Conservation (phyloP, 2,329 filamentous ascomycete species). For the Cercospora sp. region DNA sequence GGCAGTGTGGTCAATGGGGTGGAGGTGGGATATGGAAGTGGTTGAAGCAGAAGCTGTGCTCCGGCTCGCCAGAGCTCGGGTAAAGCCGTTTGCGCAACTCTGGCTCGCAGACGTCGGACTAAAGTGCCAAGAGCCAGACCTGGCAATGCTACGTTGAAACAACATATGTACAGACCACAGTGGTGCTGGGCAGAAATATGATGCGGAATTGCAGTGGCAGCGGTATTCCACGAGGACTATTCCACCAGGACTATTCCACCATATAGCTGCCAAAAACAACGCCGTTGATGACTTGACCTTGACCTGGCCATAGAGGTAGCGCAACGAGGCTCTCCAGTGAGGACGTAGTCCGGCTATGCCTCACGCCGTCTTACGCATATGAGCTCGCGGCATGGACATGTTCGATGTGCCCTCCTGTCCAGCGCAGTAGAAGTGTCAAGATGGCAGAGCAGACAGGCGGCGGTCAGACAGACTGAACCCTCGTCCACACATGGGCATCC, state of each 20-base stretch:
- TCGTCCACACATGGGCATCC: background rate
- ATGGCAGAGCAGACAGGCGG: background rate
- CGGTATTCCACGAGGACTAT: background rate
- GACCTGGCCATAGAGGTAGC: background rate
- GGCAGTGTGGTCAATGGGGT: constrained; percentile 12
- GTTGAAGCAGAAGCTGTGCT: constrained; percentile 8
- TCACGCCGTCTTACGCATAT: background rate
- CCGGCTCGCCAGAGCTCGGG: background rate
- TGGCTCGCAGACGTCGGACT: background rate
- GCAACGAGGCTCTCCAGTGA: background rate
- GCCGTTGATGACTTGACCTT: background rate
- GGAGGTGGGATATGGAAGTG: constrained; percentile 6
- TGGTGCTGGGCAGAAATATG: background rate
- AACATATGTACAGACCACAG: background rate
- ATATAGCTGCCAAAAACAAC: background rate
- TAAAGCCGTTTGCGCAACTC: constrained; percentile 1
- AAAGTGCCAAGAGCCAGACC: background rate
- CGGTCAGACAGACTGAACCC: background rate
- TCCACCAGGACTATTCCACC: background rate
- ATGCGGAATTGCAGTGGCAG: background rate
- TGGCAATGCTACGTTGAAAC: background rate
- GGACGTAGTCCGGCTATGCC: background rate
- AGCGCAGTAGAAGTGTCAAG: background rate
- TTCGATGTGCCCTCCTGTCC: background rate
- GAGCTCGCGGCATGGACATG: background rate